These are phyloP conservation scores for Sporisorium scitamineum DNA, from an alignment of 1,284 basidiomycete genomes.

Conservation along the genomic window DNA sequence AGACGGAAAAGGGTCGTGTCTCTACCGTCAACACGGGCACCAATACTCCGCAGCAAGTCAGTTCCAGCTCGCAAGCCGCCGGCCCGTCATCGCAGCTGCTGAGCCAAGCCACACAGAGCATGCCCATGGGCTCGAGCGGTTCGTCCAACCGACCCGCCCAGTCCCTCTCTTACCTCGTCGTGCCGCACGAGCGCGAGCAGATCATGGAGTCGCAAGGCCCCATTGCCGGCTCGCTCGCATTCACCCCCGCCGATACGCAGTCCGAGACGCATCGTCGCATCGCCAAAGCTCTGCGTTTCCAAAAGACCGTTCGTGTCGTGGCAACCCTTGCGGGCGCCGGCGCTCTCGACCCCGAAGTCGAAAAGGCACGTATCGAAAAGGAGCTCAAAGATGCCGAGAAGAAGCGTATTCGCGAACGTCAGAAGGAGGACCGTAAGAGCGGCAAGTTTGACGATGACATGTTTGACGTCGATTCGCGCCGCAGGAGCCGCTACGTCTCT, in stretches of 20 bases:
- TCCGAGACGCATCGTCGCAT: slow-evolving; percentile 88
- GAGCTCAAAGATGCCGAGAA: slow-evolving; percentile 64
- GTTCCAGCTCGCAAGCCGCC: slow-evolving; percentile 24
- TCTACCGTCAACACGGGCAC: slow-evolving; percentile 40
- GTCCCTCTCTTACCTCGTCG: slow-evolving; percentile 80
- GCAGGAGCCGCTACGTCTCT: slow-evolving; percentile 35
- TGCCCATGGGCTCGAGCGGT: slow-evolving; percentile 51
- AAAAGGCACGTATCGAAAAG: slow-evolving; percentile 72
- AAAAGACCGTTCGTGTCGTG: slow-evolving; percentile 79
- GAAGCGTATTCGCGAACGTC: slow-evolving; percentile 59
- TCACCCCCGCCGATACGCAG: slow-evolving; percentile 88
- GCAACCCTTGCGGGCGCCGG: slow-evolving; percentile 50
- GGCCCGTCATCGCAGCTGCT: slow-evolving; percentile 39
- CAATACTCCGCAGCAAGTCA: slow-evolving; percentile 43
- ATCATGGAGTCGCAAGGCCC: slow-evolving; percentile 85
- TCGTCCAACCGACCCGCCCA: slow-evolving; percentile 46
- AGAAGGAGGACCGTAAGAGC: slow-evolving; percentile 49
- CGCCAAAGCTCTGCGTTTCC: slow-evolving; percentile 84
- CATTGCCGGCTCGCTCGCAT: slow-evolving; percentile 83
- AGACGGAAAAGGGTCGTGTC: slow-evolving; percentile 52
- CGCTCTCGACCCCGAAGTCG: slow-evolving; percentile 73
- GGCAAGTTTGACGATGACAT: slow-evolving; percentile 57
- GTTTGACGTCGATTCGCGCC: slow-evolving; percentile 51
- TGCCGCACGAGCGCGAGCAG: slow-evolving; percentile 86
- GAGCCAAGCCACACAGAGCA: slow-evolving; percentile 43